phyloP scores from a whole-genome alignment of 1,284 basidiomycete species.

The Naganishia albida region DNA sequence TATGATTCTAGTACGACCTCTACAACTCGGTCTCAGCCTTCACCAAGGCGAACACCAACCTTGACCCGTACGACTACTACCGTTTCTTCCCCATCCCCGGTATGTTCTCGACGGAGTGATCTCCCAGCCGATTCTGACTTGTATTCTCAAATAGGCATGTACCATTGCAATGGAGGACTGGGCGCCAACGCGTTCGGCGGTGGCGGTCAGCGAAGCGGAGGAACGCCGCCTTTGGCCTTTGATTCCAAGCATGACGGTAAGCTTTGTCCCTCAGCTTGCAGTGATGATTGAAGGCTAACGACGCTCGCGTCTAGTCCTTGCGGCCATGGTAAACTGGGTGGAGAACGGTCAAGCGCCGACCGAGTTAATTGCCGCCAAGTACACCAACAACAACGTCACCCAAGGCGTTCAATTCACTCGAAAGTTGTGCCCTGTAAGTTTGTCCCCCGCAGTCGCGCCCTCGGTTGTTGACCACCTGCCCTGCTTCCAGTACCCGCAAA shows the following conservation, averaged over 20 bases:
- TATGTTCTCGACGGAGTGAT: conserved; percentile 46
- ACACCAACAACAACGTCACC: conserved; percentile 31
- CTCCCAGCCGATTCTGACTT: not conserved
- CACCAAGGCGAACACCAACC: conserved; percentile 39
- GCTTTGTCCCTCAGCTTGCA: not conserved
- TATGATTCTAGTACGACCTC: conserved; percentile 42
- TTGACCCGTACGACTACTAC: conserved; percentile 52
- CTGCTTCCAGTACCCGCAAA: conserved; percentile 7
- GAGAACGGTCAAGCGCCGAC: conserved; percentile 53
- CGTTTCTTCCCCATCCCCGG: conserved; percentile 56
- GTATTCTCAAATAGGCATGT: conserved; percentile 26
- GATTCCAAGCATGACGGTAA: conserved; percentile 14
- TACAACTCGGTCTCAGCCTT: conserved; percentile 49
- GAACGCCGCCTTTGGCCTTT: conserved; percentile 2
- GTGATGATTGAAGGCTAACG: not conserved
- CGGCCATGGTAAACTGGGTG: conserved; percentile 56
- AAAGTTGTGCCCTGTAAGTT: conserved; percentile 27
- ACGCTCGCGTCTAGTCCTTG: conserved; percentile 38
- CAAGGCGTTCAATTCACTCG: conserved; percentile 26
- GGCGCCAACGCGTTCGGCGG: conserved; percentile 19
- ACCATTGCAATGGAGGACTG: conserved; percentile 20
- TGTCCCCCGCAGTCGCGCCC: too few relatives aligned
- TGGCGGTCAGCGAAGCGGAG: conserved; percentile 10
- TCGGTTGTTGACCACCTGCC: not conserved
- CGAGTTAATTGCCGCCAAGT: conserved; percentile 44